These are phyloP conservation scores for Bacterosira constricta DNA, from an alignment of 108 stramenopile species.

Conservation along the genomic window DNA sequence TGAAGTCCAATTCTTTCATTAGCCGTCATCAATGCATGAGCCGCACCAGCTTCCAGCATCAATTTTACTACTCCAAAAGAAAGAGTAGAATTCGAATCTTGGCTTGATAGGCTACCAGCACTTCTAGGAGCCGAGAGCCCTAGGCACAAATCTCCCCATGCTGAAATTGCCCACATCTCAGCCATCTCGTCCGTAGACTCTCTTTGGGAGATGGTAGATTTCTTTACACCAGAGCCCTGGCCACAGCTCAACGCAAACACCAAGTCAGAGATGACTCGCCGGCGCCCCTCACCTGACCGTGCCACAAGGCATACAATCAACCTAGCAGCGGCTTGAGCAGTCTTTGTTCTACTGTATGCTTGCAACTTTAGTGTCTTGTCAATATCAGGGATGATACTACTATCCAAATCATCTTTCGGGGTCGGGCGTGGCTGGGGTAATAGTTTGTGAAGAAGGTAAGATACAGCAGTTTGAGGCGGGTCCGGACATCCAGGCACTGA, in stretches of 20 bases:
- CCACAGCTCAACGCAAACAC: constrained; percentile 81
- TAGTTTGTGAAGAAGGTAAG: constrained; percentile 84
- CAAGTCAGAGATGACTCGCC: constrained; percentile 85
- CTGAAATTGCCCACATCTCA: constrained; percentile 67
- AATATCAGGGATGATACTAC: constrained; percentile 1
- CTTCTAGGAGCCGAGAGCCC: constrained; percentile 85
- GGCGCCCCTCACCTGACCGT: constrained; percentile 91
- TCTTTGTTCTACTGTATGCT: constrained; percentile 50
- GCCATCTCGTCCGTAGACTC: neutral
- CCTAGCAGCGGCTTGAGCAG: constrained; percentile 72
- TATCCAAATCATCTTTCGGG: constrained; percentile 3
- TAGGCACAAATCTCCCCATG: constrained; percentile 57
- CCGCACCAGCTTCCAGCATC: constrained; percentile 83
- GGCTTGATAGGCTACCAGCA: constrained; percentile 23
- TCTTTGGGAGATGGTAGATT: neutral
- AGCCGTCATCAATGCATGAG: constrained; percentile 77
- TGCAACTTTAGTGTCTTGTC: constrained; percentile 27
- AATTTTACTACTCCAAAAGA: constrained; percentile 84
- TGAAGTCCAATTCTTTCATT: constrained; percentile 77
- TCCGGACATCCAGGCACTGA: constrained; percentile 72
- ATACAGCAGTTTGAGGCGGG: constrained; percentile 82
- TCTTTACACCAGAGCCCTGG: constrained; percentile 13
- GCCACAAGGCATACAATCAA: constrained; percentile 86
- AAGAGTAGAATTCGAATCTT: constrained; percentile 65
- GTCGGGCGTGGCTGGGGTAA: constrained; percentile 75